Conservation (phyloP, 2,329 filamentous ascomycete species). For the Sarocladium oryzae region DNA sequence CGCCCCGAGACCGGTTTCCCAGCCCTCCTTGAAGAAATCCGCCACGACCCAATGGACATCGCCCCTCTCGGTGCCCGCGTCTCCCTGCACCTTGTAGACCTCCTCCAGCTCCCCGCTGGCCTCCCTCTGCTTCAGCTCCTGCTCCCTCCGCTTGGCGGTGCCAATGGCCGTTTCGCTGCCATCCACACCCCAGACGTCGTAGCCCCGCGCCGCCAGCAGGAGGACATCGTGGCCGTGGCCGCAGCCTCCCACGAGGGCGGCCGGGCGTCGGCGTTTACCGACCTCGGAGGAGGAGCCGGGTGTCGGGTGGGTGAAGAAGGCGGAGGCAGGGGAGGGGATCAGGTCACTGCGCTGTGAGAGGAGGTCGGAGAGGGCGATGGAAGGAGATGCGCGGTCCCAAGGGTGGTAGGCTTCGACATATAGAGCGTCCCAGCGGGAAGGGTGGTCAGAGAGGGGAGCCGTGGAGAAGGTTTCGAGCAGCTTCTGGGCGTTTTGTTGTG, state of each 20-base stretch:
- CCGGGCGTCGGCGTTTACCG: conserved; percentile 18
- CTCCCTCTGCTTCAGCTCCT: conserved; percentile 29
- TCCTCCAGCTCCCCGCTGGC: conserved; percentile 29
- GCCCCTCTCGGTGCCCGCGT: conserved; percentile 39
- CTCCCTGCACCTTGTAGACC: conserved; percentile 17
- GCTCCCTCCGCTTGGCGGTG: conserved; percentile 38
- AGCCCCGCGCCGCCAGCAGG: conserved; percentile 67
- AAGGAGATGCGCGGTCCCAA: conserved; percentile 52
- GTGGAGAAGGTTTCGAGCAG: conserved; percentile 26
- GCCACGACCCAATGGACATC: conserved; percentile 49
- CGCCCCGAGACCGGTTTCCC: conserved; percentile 37
- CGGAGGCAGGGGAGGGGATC: conserved; percentile 29
- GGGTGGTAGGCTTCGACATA: conserved; percentile 40
- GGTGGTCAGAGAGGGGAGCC: conserved; percentile 27
- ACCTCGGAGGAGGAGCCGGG: conserved; percentile 22
- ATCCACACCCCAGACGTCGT: conserved; percentile 72
- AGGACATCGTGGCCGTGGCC: conserved; percentile 77
- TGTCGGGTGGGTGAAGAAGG: conserved; percentile 15
- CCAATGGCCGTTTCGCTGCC: conserved; percentile 43
- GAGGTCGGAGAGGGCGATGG: conserved; percentile 46
- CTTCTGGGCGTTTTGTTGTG: conserved; percentile 1
- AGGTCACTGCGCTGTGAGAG: conserved; percentile 39
- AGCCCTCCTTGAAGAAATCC: conserved; percentile 61
- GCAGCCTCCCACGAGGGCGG: conserved; percentile 72
- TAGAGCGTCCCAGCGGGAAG: conserved; percentile 38